Base-by-base conservation (phyloP, 2,329 filamentous ascomycete species). In the Achaetomium macrosporum region DNA sequence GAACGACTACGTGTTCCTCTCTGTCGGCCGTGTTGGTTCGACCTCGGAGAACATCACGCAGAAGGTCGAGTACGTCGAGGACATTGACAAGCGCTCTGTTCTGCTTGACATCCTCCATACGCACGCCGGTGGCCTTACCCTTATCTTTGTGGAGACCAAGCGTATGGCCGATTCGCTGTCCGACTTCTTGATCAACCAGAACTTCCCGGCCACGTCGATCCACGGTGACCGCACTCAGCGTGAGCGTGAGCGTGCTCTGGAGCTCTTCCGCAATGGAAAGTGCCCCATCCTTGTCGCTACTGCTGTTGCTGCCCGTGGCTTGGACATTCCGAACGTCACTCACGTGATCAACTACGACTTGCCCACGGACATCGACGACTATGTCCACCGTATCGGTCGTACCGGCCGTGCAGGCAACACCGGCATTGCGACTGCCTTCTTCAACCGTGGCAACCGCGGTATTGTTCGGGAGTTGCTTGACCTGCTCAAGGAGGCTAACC, bases 41-140 rank as follows among this genome's bases (percentile, higher is more conserved):
- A 97, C 93, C 31, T 97, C 93, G n/a, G 92, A 97, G 83, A 99
- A 97, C 81, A 97, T 99, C 59, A 97, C 93, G 51, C 93, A 99
- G 74, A 96, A 95, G 80, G 84, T 99, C 51, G 92, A 97, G 75
- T 97, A 97, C 64, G 68, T 97, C 56, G 92, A 97, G 76, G 93
- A 97, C 65, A 75, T 83, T 58, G 93, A 99, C 81, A 99, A 99
- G 85, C 90, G 91, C 70, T 97, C 93, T 52, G 91, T 97, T 59
- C 84, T 99, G 45, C 83, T 99, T 56, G 93, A 99, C 66, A 97
- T 99, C 61, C 85, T 99, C 51, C 92, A 97, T 80, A 96, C 90
- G 40, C 90, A 96, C 65, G 88, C 85, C 55, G 87, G 76, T 57
- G 91, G 91, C 66, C 80, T 97, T 57, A 97, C 92, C 15, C 78